Evolutionary conservation across 2,329 filamentous ascomycete species (phyloP), one percentile per base, ranked within the genome.

Genomic region (Alternaria gansuensis): DNA sequence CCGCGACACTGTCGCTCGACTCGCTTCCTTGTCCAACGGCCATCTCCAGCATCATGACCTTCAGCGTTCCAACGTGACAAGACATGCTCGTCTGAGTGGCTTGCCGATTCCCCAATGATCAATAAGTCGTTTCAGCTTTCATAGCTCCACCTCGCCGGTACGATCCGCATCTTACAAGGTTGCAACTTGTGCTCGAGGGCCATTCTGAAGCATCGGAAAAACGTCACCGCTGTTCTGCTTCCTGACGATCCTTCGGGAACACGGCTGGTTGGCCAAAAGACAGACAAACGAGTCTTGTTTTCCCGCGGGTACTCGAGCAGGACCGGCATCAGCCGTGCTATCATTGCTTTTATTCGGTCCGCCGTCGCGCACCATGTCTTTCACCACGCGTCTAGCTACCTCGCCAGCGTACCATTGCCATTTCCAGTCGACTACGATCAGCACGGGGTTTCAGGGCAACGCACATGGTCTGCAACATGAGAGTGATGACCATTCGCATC

Each of bases 1-100:
- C 37, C 48, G 36, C 51, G 41, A 21, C 45, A 34, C 28, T 43
- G 51, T 59, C 56, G 51, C 54, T 17, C 17, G 17, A 52, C 50
- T 36, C 17, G 17, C 17, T 17, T 17, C 17, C 17, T 58, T 57
- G 33, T 36, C 49, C 11, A 54, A 54, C 54, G 63, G 51, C 57
- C 62, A 73, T 72, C 68, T 28, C 57, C 51, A 57, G 58, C 54
- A 52, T 57, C 55, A 66, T 73, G 66, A 71, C 66, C 63, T 69
- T 43, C 60, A 41, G 45, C 45, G 37, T 54, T 59, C 54, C 59
- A 61, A 60, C 50, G 50, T 57, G 52, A 51, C 54, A 40, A 46
- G 45, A 45, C 46, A 50, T 45, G 56, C 29, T 58, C 51, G 41
- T 52, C 54, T 62, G 54, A 62, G 29, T 66, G 39, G 41, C 63